These are phyloP conservation scores for Diplodia corticola DNA, from an alignment of 2,329 filamentous ascomycete species.

Conservation along the genomic window DNA sequence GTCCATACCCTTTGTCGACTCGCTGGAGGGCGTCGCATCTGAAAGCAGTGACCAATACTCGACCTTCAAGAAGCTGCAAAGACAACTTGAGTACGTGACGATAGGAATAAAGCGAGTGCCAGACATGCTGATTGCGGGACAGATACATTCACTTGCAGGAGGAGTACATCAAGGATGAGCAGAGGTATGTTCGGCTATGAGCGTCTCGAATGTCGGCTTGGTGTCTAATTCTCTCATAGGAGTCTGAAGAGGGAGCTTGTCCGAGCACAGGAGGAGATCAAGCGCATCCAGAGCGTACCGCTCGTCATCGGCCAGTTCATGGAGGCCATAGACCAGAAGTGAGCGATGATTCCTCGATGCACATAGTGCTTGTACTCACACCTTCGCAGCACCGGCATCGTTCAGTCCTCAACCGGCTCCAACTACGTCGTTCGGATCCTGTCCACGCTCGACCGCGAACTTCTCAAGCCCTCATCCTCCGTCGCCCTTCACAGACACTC, in stretches of 20 bases:
- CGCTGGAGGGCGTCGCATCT: slow-evolving; percentile 77
- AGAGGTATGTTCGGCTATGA: slow-evolving; percentile 60
- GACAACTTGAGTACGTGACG: slow-evolving; percentile 79
- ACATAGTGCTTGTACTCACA: slow-evolving; percentile 25
- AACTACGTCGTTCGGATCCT: slow-evolving; percentile 99
- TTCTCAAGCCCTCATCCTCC: slow-evolving; percentile 95
- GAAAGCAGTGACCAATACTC: slow-evolving; percentile 92
- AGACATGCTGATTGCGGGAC: slow-evolving; percentile 22
- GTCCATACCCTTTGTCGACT: slow-evolving; percentile 85
- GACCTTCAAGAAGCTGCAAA: slow-evolving; percentile 91
- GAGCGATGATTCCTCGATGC: slow-evolving; percentile 36
- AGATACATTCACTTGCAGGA: slow-evolving; percentile 97
- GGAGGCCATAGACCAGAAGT: slow-evolving; percentile 99
- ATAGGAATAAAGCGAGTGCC: not conserved
- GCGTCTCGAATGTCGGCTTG: not conserved
- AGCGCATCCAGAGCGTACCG: slow-evolving; percentile 97
- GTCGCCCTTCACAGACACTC: slow-evolving; percentile 98
- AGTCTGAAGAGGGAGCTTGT: slow-evolving; percentile 97
- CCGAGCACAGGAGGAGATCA: slow-evolving; percentile 97
- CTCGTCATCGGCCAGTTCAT: slow-evolving; percentile 99
- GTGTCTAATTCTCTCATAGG: slow-evolving; percentile 47
- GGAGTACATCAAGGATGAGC: slow-evolving; percentile 99
- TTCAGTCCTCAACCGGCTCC: slow-evolving; percentile 95
- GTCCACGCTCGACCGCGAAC: slow-evolving; percentile 95
- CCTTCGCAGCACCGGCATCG: slow-evolving; percentile 79